These are phyloP conservation scores for Cystofilobasidium capitatum DNA, from an alignment of 768 basidiomycete species.

Conservation along the genomic window DNA sequence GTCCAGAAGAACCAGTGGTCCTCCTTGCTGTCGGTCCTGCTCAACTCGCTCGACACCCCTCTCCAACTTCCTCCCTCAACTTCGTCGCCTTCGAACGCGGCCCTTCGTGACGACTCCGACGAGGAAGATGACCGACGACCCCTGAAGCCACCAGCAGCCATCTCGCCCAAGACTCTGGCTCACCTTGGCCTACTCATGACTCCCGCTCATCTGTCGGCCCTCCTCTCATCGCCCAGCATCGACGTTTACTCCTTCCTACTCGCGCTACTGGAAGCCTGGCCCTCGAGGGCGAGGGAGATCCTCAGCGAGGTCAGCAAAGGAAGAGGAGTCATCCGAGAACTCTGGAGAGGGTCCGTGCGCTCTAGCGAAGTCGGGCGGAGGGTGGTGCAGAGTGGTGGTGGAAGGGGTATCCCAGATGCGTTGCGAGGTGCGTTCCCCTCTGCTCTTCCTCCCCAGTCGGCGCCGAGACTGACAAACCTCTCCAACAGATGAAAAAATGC, in stretches of 20 bases:
- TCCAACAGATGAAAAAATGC: constrained; percentile 44
- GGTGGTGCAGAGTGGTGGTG: constrained; percentile 12
- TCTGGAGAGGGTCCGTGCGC: constrained; percentile 53
- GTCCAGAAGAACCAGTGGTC: constrained; percentile 34
- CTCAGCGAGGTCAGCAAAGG: constrained; percentile 50
- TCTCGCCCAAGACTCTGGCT: constrained; percentile 45
- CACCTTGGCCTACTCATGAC: constrained; percentile 55
- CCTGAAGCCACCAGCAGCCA: constrained; percentile 42
- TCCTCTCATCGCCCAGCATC: constrained; percentile 44
- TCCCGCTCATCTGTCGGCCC: constrained; percentile 36
- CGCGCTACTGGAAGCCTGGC: constrained; percentile 54
- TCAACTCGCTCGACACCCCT: constrained; percentile 41
- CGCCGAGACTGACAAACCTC: constrained; percentile 27
- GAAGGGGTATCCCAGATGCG: constrained; percentile 1
- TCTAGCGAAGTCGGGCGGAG: constrained; percentile 30
- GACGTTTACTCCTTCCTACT: constrained; percentile 50
- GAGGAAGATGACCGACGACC: constrained; percentile 19
- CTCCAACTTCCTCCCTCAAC: background rate
- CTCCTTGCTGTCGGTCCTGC: constrained; percentile 45
- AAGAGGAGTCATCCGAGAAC: constrained; percentile 59
- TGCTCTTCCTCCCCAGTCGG: constrained; percentile 12
- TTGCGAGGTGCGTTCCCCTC: constrained; percentile 16
- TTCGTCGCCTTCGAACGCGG: background rate
- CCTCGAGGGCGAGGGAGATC: constrained; percentile 50
- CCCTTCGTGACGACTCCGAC: background rate